phyloP scores from a whole-genome alignment of 768 basidiomycete genomes.

The Baorangia bicolor region DNA sequence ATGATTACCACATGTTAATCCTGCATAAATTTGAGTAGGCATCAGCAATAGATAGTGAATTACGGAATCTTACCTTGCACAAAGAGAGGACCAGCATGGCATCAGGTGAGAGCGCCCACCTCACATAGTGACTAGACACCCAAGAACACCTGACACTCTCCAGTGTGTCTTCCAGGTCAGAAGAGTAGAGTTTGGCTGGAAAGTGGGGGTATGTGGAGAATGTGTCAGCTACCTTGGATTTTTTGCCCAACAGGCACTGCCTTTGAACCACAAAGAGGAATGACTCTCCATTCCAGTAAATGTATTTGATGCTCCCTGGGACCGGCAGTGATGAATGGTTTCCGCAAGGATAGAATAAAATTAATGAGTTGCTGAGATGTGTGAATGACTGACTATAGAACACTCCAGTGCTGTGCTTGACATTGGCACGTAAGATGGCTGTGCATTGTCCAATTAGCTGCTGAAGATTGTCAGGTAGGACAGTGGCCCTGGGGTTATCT shows the following conservation, averaged over 20 bases:
- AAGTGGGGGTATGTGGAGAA: constrained; percentile 3
- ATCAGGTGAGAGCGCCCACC: not conserved
- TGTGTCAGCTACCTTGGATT: not conserved
- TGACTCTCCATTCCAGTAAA: not conserved
- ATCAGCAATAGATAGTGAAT: not conserved
- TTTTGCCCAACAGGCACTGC: not conserved
- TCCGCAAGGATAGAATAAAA: constrained; percentile 9
- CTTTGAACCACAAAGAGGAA: constrained; percentile 1
- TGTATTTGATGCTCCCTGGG: constrained; percentile 10
- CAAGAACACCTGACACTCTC: not conserved
- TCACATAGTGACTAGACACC: not conserved
- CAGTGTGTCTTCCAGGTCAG: not conserved
- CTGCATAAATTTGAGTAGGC: not conserved
- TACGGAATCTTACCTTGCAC: not conserved
- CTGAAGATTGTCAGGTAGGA: not conserved
- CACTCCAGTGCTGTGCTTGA: not conserved
- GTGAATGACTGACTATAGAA: constrained; percentile 5
- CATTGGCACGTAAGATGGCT: not conserved
- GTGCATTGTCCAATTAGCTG: not conserved
- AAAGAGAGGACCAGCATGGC: not conserved
- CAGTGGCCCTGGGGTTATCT: not conserved
- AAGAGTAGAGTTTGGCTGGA: not conserved
- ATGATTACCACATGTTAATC: too few species aligned
- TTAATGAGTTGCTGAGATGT: constrained; percentile 5
- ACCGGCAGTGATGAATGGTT: not conserved